Percentiles rank a stretch among this genome's conserved stretches.
Conservation (phyloP, 2,329 filamentous ascomycete species). For the Fusarium sp. region DNA sequence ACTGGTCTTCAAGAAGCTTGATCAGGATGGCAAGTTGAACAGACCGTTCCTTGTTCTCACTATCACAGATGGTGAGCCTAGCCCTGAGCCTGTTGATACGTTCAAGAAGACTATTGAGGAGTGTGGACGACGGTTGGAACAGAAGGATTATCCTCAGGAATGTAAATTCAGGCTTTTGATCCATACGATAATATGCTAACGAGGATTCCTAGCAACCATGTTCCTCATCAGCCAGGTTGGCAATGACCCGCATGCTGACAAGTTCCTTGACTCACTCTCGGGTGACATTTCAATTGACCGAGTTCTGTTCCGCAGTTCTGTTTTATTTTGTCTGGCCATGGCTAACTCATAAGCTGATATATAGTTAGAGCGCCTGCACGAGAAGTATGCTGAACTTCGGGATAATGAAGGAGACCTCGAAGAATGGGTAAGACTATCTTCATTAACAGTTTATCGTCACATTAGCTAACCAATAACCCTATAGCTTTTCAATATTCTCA, state of each 20-base stretch:
- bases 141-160: not conserved
- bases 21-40: not conserved
- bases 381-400: not conserved
- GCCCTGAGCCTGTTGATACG: not conserved
- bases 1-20: not conserved
- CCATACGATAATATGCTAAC: rapidly evolving
- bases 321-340: rapidly evolving
- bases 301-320: not conserved
- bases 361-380: not conserved
- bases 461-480: rapidly evolving
- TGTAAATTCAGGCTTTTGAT: rapidly evolving
- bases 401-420: not conserved
- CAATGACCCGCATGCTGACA: not conserved
- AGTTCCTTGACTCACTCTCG: not conserved
- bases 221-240: not conserved
- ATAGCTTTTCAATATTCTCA: not conserved
- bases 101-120: not conserved
- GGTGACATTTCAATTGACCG: not conserved
- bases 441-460: rapidly evolving
- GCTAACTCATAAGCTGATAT: rapidly evolving
- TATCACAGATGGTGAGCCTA: not conserved
- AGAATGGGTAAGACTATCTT: not conserved
- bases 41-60: not conserved
- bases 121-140: not conserved
- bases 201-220: not conserved